Evolutionary conservation across 164 flowering plant genomes (phyloP), one percentile per base, ranked within the genome.

Genomic region (Magnolia officinalis): DNA sequence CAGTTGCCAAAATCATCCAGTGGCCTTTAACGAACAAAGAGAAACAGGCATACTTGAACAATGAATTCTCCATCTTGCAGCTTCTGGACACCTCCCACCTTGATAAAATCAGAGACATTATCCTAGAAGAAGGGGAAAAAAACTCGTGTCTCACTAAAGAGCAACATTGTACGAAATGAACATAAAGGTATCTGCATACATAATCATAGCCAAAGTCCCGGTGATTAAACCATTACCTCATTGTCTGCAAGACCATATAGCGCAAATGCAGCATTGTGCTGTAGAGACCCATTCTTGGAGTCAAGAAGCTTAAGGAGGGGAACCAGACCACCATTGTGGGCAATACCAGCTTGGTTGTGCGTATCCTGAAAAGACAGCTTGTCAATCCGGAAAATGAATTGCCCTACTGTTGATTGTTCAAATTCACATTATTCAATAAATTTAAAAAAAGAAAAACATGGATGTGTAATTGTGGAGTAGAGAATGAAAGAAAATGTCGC

Each of bases 191-290:
- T 65, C 55, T 52, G 29, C n/a, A 63, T 63, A 63, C 50, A 8
- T 19, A 71, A 20, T 6, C 29, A 21, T 13, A 16, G 50, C 50
- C 1, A 11, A 13, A 71, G 63, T n/a, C 14, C 1, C 21, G 37
- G 67, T 66, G 74, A 68, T 29, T 63, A 31, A 24, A 80, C 2
- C 20, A 37, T 78, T 78, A 95, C 99, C 98, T 96, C 98, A 85
- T 94, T 94, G 78, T 96, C 99, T 37, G 99, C 98, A 81, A 96
- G 95, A 51, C 98, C 99, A 88, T 90, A 96, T 71, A 96, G 93
- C 67, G 98, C 96, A 87, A 96, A 96, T 77, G 99, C 99, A 71
- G 99, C 98, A 89, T 96, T 96, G 79, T 96, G 99, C 76, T 94
- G 99, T 81, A 96, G 80, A 78, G 97, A 90, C 29, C 97, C 98